Conservation (phyloP, 2,329 filamentous ascomycete species). For the Berkeleyomyces rouxiae region DNA sequence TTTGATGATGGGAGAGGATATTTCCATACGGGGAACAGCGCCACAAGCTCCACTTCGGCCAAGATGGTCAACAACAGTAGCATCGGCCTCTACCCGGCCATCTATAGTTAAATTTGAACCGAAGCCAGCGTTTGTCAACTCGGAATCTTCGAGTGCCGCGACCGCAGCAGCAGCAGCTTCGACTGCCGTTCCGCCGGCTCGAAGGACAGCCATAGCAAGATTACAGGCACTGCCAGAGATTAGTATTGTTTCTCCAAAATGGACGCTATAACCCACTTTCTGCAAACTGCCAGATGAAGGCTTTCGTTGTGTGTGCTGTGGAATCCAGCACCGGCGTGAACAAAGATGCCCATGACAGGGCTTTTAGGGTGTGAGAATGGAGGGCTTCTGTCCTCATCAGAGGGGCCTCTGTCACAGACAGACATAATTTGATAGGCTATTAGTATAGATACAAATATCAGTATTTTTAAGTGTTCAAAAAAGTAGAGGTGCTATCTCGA, state of each 20-base stretch:
- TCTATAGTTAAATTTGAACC: slow-evolving; percentile 89
- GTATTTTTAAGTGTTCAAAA: slow-evolving; percentile 1
- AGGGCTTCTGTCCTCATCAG: neutral
- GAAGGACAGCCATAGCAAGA: slow-evolving; percentile 34
- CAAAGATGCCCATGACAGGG: slow-evolving; percentile 59
- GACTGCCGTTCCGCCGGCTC: slow-evolving; percentile 59
- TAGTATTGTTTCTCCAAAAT: neutral
- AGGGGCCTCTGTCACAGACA: neutral
- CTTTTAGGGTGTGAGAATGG: slow-evolving; percentile 14
- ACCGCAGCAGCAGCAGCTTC: slow-evolving; percentile 86
- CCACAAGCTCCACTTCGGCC: slow-evolving; percentile 88
- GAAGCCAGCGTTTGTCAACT: slow-evolving; percentile 92
- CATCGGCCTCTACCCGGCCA: slow-evolving; percentile 85
- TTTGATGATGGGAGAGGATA: neutral
- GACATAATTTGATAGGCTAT: neutral
- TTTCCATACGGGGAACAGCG: slow-evolving; percentile 58
- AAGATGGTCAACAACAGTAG: slow-evolving; percentile 76
- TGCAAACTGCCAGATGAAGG: slow-evolving; percentile 71
- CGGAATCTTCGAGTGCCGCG: slow-evolving; percentile 73
- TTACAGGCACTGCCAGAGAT: slow-evolving; percentile 7
- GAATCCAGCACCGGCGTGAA: slow-evolving; percentile 89
- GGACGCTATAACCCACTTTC: slow-evolving; percentile 45
- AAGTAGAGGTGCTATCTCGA: neutral
- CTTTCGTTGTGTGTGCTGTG: slow-evolving; percentile 78
- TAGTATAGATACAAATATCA: neutral